Percentiles rank a stretch among this genome's conserved stretches.
Evolutionary conservation across 192 early-diverging fungal species (phyloP).

Genomic region (Backusella parvicylindrica): DNA sequence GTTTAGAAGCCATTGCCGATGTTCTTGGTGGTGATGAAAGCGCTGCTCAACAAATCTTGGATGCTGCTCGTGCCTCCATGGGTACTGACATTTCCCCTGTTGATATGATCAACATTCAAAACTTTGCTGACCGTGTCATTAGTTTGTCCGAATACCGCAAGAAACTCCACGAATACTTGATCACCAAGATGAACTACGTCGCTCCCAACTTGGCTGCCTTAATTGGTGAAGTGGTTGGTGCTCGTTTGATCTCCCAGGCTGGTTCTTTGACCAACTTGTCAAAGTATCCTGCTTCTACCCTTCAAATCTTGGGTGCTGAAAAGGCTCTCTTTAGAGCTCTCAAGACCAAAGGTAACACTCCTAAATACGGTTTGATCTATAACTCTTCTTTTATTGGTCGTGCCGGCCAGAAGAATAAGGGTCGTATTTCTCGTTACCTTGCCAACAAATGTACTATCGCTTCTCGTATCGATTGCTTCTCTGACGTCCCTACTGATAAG

Average conservation of each 20-base stretch:
- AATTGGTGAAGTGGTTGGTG: constrained; percentile 94
- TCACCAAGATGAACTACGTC: constrained; percentile 92
- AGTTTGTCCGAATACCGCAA: constrained; percentile 93
- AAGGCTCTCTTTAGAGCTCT: constrained; percentile 98
- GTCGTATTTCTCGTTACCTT: constrained; percentile 94
- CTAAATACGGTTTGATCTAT: constrained; percentile 98
- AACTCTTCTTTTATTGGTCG: constrained; percentile 95
- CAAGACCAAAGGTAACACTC: constrained; percentile 95
- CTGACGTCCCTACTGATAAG: constrained; percentile 80
- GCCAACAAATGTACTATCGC: constrained; percentile 99
- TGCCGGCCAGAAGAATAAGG: constrained; percentile 97
- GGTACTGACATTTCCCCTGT: constrained; percentile 96
- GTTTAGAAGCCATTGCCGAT: constrained; percentile 75
- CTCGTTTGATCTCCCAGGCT: constrained; percentile 95
- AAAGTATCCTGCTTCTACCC: constrained; percentile 96
- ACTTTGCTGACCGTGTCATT: constrained; percentile 90
- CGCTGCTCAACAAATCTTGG: constrained; percentile 85
- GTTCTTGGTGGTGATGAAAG: constrained; percentile 73
- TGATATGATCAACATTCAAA: constrained; percentile 94
- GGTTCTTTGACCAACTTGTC: constrained; percentile 95
- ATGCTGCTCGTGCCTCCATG: constrained; percentile 95
- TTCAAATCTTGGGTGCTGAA: constrained; percentile 97
- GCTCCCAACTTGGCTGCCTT: constrained; percentile 95
- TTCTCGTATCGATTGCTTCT: constrained; percentile 95
- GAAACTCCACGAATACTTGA: constrained; percentile 85